Percentiles rank a stretch among this genome's conserved stretches.
Evolutionary conservation across 2,329 filamentous ascomycete species (phyloP).

Genomic region (Fusarium concolor): DNA sequence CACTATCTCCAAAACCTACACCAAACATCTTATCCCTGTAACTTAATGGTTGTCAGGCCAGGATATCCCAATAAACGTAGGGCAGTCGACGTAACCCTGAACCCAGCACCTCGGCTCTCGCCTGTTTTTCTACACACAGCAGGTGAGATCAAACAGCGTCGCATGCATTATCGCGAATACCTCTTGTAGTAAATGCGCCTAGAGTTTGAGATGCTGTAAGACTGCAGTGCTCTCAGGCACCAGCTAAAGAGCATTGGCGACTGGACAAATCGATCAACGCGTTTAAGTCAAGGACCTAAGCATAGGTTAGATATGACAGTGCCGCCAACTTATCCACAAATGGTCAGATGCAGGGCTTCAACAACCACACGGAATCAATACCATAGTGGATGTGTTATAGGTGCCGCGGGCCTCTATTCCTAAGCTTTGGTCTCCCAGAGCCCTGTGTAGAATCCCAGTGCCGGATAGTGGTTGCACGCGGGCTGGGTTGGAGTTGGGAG

Average conservation of each 20-base stretch:
- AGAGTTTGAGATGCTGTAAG: neutral
- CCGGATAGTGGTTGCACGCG: neutral
- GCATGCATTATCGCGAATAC: no score
- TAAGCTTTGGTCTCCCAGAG: no score
- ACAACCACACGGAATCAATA: neutral
- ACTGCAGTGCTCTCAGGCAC: neutral
- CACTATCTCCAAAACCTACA: constrained; percentile 2
- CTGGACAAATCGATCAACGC: no score
- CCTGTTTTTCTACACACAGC: constrained; percentile 4
- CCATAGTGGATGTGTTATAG: neutral
- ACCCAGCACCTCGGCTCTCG: constrained; percentile 6
- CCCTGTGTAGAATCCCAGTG: no score
- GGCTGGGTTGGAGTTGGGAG: no score
- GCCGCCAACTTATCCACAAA: neutral
- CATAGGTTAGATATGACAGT: no score
- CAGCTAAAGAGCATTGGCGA: no score
- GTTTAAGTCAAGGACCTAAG: no score
- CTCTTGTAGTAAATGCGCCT: neutral
- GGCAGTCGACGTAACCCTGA: constrained; percentile 4
- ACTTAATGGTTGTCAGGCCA: neutral
- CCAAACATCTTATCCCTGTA: neutral
- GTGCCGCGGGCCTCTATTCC: neutral
- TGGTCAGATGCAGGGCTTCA: neutral
- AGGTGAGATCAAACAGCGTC: neutral
- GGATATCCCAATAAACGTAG: neutral